Evolutionary conservation across 495 filamentous ascomycete genomes (phyloP), one percentile per base, ranked within the genome.

Genomic region (Trichoderma erinaceum): DNA sequence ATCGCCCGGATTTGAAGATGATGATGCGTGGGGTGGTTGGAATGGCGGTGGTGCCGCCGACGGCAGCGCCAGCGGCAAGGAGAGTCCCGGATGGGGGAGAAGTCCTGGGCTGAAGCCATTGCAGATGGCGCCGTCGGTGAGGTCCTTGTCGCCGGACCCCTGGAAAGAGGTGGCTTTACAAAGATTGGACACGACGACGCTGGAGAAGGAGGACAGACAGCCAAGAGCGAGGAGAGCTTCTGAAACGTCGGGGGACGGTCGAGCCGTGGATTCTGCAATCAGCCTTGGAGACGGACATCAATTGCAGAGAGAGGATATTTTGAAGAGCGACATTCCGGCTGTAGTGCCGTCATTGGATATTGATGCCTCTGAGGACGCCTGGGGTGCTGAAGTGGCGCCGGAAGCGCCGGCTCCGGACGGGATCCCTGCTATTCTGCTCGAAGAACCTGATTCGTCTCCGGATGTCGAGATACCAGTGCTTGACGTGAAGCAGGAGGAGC

Each of bases 21-120:
- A 68, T 23, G 41, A 68, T 41, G 56, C 38, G 0, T 68, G 56
- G 35, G 67, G 67, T 8, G 67, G 58, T 2, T 68, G 67, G 67
- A 68, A 44, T 35, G 52, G 27, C 12, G 67, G 56, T 32, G 50
- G 18, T 21, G 23, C 44, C 27, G 13, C 25, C 67, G 38, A 27
- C 13, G 41, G 38, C 56, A 41, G 38, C 25, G 67, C 38, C 58
- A 48, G 65, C 44, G 25, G 44, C 44, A 67, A 56, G 65, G 58
- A 64, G 18, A 61, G 56, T n/a, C 52, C 58, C 23, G 56, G 67
- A 6, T 63, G 52, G 56, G 67, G 67, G 41, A 64, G 58, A 25
- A 43, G 48, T 21, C 52, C 66, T 41, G 66, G 66, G n/a, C 52
- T 43, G 35, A 63, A 50, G 58, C 58, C 67, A 2, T 21, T 68